Percentiles rank a stretch among this genome's conserved stretches.
These are phyloP conservation scores for Plasmodium chabaudi DNA, from an alignment of 169 alveolate genomes.

Conservation along the genomic window DNA sequence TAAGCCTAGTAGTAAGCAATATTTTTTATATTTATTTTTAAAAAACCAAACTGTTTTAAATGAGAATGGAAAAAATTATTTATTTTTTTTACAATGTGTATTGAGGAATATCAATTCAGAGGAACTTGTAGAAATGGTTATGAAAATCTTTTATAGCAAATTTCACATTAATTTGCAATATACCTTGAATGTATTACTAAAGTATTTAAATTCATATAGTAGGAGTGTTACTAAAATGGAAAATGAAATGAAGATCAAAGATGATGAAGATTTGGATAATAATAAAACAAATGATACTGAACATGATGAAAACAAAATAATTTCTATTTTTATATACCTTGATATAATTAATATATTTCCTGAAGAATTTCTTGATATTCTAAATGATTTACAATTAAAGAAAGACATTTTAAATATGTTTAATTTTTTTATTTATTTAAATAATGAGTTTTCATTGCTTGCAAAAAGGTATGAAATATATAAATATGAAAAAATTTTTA, in stretches of 20 bases:
- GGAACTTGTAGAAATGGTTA: constrained; percentile 15
- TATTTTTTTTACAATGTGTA: constrained; percentile 24
- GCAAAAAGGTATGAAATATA: constrained; percentile 34
- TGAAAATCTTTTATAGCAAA: constrained; percentile 6
- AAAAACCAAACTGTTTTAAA: constrained; percentile 45
- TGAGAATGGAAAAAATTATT: constrained; percentile 40
- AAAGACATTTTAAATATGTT: constrained; percentile 35
- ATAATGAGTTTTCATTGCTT: constrained; percentile 43
- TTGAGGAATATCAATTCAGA: constrained; percentile 25
- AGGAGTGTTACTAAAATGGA: constrained; percentile 5
- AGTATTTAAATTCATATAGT: constrained; percentile 48
- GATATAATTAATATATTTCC: constrained; percentile 51
- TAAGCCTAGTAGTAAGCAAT: constrained; percentile 4
- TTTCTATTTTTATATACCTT: constrained; percentile 48
- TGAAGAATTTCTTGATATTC: background rate
- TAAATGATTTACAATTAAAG: constrained; percentile 42
- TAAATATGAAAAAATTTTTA: constrained; percentile 15
- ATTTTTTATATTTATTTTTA: constrained; percentile 61
- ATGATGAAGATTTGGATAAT: background rate
- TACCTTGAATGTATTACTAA: constrained; percentile 31
- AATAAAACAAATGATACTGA: background rate
- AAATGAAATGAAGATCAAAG: background rate
- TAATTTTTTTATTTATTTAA: constrained; percentile 45
- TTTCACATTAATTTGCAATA: constrained; percentile 44
- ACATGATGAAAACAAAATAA: constrained; percentile 29